Percentiles rank a stretch among this genome's conserved stretches.
Conservation (phyloP, 75 land plant genomes). For the Cupressus sempervirens region DNA sequence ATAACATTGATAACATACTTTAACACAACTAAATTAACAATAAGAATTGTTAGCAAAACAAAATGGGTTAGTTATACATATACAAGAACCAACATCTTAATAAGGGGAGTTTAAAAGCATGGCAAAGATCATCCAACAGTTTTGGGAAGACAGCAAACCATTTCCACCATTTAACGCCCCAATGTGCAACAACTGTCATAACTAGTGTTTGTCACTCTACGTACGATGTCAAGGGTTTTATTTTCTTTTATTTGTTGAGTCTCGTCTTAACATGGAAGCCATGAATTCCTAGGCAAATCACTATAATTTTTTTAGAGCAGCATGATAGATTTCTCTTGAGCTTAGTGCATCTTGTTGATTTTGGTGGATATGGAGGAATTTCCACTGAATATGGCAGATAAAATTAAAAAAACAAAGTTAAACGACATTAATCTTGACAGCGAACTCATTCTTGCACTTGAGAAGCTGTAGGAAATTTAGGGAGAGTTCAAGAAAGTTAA, state of each 20-base stretch:
- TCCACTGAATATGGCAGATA: slow-evolving; percentile 11
- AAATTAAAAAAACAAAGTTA: slow-evolving; percentile 43
- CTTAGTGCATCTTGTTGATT: neutral
- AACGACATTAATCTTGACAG: slow-evolving; percentile 34
- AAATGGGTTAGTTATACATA: no score
- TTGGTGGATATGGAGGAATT: neutral
- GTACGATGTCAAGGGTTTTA: neutral
- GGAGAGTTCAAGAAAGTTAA: slow-evolving; percentile 81
- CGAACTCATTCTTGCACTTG: slow-evolving; percentile 61
- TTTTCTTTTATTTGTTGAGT: neutral
- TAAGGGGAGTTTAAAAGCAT: no score
- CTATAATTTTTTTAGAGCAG: neutral
- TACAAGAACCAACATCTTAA: no score
- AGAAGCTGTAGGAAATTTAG: slow-evolving; percentile 86
- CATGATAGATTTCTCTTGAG: neutral
- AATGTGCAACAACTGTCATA: no score
- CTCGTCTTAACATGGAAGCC: no score
- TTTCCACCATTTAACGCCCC: no score
- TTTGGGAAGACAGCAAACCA: no score
- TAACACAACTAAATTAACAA: no score
- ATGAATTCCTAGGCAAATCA: neutral
- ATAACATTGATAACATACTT: no score
- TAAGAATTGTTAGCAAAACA: no score
- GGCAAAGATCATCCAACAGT: no score
- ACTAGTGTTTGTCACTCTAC: no score